Conservation (phyloP, 352 stramenopile species). For the Globisporangium splendens region DNA sequence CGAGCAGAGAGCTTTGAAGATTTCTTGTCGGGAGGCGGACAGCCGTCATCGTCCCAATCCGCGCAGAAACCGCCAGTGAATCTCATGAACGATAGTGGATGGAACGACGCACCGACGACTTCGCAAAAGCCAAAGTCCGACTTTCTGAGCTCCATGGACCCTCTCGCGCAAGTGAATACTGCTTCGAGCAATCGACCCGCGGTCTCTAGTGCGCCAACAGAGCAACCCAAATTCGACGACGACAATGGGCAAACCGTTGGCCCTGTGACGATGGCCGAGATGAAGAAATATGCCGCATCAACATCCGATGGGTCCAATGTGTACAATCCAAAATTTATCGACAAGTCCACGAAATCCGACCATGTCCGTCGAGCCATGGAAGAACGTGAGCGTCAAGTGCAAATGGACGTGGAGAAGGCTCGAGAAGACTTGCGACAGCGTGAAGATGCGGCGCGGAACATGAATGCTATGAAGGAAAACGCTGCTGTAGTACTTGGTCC, state of each 20-base stretch:
- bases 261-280: conserved; percentile 79
- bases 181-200: conserved; percentile 1
- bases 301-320: conserved; percentile 80
- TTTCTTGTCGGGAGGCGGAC: conserved; percentile 57
- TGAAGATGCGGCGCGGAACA: conserved; percentile 49
- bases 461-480: conserved; percentile 70
- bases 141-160: conserved; percentile 71
- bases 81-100: conserved; percentile 66
- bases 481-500: conserved; percentile 52
- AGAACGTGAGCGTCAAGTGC: conserved; percentile 70
- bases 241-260: conserved; percentile 77
- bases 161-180: conserved; percentile 37
- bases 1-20: conserved; percentile 56
- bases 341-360: conserved; percentile 80
- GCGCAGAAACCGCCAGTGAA: conserved; percentile 41
- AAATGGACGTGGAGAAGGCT: conserved; percentile 67
- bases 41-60: conserved; percentile 3
- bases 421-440: conserved; percentile 69
- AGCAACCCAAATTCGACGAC: conserved; percentile 74
- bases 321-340: conserved; percentile 81
- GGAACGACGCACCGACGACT: conserved; percentile 34
- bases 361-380: conserved; percentile 81
- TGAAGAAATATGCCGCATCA: conserved; percentile 59
- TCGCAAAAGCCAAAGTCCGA: conserved; percentile 28
- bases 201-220: conserved; percentile 15